Conservation (phyloP, 495 filamentous ascomycete species). For the Extremus antarcticus region DNA sequence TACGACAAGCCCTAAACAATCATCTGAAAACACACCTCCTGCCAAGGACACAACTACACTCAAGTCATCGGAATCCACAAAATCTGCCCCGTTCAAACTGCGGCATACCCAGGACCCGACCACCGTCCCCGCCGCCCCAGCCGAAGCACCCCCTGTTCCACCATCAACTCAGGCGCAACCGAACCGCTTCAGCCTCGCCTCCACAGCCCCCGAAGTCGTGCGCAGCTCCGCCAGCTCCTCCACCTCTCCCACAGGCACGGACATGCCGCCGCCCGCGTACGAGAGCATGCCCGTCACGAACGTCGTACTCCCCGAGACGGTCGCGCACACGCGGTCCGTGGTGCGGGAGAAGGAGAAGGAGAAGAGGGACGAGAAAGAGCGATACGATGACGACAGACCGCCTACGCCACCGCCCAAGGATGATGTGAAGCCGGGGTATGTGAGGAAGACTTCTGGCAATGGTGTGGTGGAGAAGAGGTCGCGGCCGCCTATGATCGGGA, state of each 20-base stretch:
- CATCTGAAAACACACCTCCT: background rate
- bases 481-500: constrained; percentile 3
- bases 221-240: background rate
- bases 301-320: constrained; percentile 9
- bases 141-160: background rate
- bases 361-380: background rate
- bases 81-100: constrained; percentile 6
- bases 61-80: background rate
- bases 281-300: background rate
- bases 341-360: background rate
- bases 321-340: background rate
- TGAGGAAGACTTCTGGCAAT: background rate
- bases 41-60: background rate
- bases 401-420: constrained; percentile 13
- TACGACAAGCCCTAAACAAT: background rate
- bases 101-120: constrained; percentile 6
- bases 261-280: background rate
- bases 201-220: background rate
- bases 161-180: constrained; percentile 1
- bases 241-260: background rate
- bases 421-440: background rate
- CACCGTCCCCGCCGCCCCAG: background rate
- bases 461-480: background rate
- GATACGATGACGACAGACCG: background rate
- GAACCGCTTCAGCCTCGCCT: background rate